Conservation (phyloP, 108 stramenopile species). For the Skeletonema marinoi region DNA sequence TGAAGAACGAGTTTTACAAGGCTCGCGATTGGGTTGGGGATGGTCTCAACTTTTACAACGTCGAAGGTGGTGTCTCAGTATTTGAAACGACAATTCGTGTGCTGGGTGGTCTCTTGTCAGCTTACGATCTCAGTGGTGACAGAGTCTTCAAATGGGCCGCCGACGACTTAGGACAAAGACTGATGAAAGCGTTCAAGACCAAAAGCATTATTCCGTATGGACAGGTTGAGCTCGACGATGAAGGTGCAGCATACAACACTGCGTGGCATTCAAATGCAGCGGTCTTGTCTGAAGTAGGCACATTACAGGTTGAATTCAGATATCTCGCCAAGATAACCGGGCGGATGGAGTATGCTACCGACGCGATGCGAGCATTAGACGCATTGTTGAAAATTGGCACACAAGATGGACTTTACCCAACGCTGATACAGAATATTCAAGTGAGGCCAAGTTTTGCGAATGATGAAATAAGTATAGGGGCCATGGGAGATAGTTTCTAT, state of each 20-base stretch:
- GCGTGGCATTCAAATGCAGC: conserved; percentile 43
- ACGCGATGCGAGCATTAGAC: conserved; percentile 45
- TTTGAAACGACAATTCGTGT: conserved; percentile 96
- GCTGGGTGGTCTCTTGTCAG: conserved; percentile 87
- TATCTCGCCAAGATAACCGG: conserved; percentile 33
- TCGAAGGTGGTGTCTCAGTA: conserved; percentile 63
- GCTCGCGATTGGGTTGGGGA: conserved; percentile 61
- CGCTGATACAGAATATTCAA: conserved; percentile 34
- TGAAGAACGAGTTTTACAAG: conserved; percentile 70
- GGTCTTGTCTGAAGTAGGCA: conserved; percentile 25
- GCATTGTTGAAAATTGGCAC: conserved; percentile 34
- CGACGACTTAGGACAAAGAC: conserved; percentile 31
- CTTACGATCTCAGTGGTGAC: conserved; percentile 70
- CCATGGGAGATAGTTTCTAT: conserved; percentile 79
- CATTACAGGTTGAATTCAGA: conserved; percentile 43
- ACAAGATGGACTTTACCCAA: conserved; percentile 43
- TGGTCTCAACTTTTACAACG: conserved; percentile 37
- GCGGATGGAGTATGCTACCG: conserved; percentile 42
- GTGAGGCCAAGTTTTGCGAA: conserved; percentile 29
- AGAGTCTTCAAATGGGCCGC: conserved; percentile 22
- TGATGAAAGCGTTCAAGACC: conserved; percentile 31
- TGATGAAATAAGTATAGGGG: conserved; percentile 63
- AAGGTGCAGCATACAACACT: conserved; percentile 23
- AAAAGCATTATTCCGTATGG: conserved; percentile 38
- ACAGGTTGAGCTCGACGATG: conserved; percentile 16